Evolutionary conservation across 257 asterid species (phyloP).

Genomic region (Thymus mandschuricus): DNA sequence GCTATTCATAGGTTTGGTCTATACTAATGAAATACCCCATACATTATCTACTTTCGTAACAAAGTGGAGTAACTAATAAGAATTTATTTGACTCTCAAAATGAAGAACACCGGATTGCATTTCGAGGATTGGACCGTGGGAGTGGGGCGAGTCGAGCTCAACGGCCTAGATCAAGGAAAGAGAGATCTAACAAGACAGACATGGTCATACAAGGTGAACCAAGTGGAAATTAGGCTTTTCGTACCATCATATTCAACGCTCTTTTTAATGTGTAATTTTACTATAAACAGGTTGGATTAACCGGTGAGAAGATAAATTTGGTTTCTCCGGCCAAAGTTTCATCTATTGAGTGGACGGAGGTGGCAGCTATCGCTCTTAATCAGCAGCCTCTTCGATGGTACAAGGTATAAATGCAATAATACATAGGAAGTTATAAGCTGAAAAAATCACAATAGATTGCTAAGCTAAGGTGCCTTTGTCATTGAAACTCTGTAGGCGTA

Average conservation of each 20-base stretch:
- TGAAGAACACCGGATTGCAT: constrained; percentile 16
- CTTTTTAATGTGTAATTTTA: too few relatives aligned
- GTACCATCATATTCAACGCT: background rate
- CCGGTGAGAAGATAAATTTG: constrained; percentile 18
- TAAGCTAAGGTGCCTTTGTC: background rate
- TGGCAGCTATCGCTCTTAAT: constrained; percentile 38
- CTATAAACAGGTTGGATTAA: constrained; percentile 15
- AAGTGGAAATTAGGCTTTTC: background rate
- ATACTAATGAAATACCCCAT: background rate
- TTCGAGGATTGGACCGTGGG: constrained; percentile 21
- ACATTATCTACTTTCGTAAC: background rate
- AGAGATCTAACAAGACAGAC: background rate
- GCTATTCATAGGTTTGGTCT: background rate
- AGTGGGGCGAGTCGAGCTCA: background rate
- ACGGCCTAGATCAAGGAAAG: constrained; percentile 17
- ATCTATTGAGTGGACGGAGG: constrained; percentile 62
- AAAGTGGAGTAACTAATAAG: background rate
- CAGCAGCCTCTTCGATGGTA: constrained; percentile 71
- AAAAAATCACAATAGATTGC: background rate
- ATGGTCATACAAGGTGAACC: constrained; percentile 17
- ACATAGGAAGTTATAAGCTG: too few relatives aligned
- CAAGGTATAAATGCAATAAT: constrained; percentile 49
- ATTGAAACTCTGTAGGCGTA: constrained; percentile 49
- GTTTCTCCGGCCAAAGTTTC: constrained; percentile 34
- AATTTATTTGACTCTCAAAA: background rate